Percentiles rank a stretch among this genome's conserved stretches.
These are phyloP conservation scores for Prunus mume DNA, from an alignment of 306 rosid genomes.

Conservation along the genomic window DNA sequence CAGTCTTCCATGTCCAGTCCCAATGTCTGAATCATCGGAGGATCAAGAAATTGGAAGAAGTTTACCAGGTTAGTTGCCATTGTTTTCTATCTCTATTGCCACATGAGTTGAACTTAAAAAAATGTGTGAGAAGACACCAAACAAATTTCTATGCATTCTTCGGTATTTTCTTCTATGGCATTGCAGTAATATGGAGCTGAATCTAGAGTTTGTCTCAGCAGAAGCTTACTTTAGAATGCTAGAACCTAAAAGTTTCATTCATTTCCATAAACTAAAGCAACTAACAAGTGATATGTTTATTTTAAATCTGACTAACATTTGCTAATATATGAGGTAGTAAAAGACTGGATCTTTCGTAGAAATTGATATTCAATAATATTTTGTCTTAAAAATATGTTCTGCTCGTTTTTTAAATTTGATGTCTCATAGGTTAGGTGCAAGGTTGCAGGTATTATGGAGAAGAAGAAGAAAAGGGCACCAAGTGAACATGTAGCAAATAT, in stretches of 20 bases:
- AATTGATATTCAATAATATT: background rate
- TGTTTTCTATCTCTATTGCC: conserved; percentile 5
- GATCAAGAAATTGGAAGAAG: conserved; percentile 34
- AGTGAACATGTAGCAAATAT: conserved; percentile 61
- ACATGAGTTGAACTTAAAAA: no score
- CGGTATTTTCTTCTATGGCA: conserved; percentile 11
- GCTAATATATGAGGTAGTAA: background rate
- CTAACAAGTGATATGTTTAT: background rate
- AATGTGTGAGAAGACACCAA: background rate
- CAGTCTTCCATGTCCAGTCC: conserved; percentile 55
- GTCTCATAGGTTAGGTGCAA: conserved; percentile 38
- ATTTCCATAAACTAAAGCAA: background rate
- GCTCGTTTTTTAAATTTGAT: conserved; percentile 18
- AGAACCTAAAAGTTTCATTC: background rate
- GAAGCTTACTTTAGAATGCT: background rate
- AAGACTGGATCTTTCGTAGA: background rate
- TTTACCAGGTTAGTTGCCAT: conserved; percentile 55
- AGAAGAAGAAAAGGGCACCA: conserved; percentile 71
- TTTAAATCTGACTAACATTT: background rate
- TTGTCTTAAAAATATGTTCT: background rate
- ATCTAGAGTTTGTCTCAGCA: conserved; percentile 6
- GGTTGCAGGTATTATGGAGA: conserved; percentile 45
- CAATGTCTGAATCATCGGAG: conserved; percentile 35
- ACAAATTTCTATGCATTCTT: conserved; percentile 13
- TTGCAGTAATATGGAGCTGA: conserved; percentile 18